Conservation (phyloP, 345 rosid species). For the Anacardium occidentale region DNA sequence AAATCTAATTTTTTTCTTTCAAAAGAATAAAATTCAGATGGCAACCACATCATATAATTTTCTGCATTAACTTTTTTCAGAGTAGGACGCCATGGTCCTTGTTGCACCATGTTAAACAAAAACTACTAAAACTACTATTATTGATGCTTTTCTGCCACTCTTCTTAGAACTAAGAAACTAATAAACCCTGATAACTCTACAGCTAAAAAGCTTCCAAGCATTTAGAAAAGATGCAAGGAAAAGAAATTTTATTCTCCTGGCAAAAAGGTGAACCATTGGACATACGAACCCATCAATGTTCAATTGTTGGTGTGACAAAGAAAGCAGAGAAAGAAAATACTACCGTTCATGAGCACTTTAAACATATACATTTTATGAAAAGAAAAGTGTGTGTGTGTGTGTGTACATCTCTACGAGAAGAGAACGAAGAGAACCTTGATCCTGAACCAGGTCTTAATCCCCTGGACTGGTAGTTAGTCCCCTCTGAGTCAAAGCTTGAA, state of each 20-base stretch:
- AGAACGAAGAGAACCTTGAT: slow-evolving; percentile 43
- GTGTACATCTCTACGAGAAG: slow-evolving; percentile 17
- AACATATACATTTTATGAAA: background rate
- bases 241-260: too few relatives aligned
- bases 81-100: background rate
- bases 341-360: background rate
- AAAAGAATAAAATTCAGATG: too few relatives aligned
- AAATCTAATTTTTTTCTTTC: too few relatives aligned
- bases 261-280: too few relatives aligned
- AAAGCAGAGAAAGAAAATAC: background rate
- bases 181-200: too few relatives aligned
- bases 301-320: too few relatives aligned
- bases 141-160: background rate
- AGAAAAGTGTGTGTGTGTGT: slow-evolving; percentile 9
- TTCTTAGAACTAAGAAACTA: too few relatives aligned
- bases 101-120: background rate
- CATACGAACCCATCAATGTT: too few relatives aligned
- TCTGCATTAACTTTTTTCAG: background rate
- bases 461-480: slow-evolving; percentile 43
- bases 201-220: too few relatives aligned
- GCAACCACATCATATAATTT: background rate
- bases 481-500: slow-evolving; percentile 47
- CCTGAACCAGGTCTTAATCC: slow-evolving; percentile 40
- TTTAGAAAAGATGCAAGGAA: too few relatives aligned
- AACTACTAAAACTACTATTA: background rate